A percentile compares a stretch with the other conserved stretches of the same genome.
These are phyloP conservation scores for Gloeophyllum trabeum DNA, from an alignment of 768 basidiomycete genomes.

Conservation along the genomic window DNA sequence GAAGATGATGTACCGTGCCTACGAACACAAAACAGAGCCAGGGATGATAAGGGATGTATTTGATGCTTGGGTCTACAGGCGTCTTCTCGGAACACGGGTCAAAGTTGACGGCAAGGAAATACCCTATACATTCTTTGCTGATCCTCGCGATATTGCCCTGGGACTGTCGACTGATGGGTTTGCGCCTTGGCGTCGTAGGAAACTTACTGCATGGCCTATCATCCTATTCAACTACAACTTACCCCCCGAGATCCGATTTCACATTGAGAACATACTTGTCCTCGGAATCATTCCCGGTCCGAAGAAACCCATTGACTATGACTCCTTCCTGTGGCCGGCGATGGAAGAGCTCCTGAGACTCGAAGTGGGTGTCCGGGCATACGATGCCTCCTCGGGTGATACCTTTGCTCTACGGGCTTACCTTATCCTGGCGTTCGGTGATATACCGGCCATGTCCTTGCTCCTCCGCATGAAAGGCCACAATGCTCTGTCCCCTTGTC, in stretches of 20 bases:
- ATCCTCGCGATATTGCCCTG: slow-evolving; percentile 28
- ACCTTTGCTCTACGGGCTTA: slow-evolving; percentile 20
- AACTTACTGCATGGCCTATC: slow-evolving; percentile 27
- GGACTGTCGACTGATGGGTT: slow-evolving; percentile 32
- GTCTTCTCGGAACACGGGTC: slow-evolving; percentile 13
- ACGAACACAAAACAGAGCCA: slow-evolving; percentile 10
- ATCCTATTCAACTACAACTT: slow-evolving; percentile 32
- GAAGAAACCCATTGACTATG: slow-evolving; percentile 25
- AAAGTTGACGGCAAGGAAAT: slow-evolving; percentile 14
- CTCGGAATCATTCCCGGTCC: slow-evolving; percentile 36
- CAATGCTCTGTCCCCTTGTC: slow-evolving; percentile 25
- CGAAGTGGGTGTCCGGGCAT: slow-evolving; percentile 24
- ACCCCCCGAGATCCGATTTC: slow-evolving; percentile 24
- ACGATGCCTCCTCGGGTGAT: slow-evolving; percentile 13
- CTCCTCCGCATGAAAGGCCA: slow-evolving; percentile 29
- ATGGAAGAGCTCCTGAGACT: slow-evolving; percentile 24
- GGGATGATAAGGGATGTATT: slow-evolving; percentile 22
- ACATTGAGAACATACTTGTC: slow-evolving; percentile 22
- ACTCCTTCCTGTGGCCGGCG: slow-evolving; percentile 25
- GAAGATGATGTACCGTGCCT: slow-evolving; percentile 18
- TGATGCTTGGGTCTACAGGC: slow-evolving; percentile 20
- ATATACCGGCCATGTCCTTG: slow-evolving; percentile 20
- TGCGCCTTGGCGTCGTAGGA: slow-evolving; percentile 21
- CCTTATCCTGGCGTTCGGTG: slow-evolving; percentile 18
- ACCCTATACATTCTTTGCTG: slow-evolving; percentile 22